A percentile compares a stretch with the other conserved stretches of the same genome.
Evolutionary conservation across 108 stramenopile species (phyloP).

Genomic region (Cyclostephanos invisitatus): DNA sequence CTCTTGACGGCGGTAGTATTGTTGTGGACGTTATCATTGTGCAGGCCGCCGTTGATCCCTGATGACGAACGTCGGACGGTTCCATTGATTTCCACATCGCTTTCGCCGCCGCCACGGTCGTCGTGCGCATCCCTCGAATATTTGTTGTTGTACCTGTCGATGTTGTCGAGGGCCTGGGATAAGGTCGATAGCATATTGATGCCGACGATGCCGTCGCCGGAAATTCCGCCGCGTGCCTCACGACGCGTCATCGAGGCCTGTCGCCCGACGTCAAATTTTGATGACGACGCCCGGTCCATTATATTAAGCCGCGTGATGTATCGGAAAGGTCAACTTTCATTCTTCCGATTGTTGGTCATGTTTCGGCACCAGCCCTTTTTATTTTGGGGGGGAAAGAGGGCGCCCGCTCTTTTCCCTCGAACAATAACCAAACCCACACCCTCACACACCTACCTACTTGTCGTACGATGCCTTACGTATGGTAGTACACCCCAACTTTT

Average conservation of each 20-base stretch:
- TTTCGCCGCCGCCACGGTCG: not conserved
- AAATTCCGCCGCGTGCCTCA: not conserved
- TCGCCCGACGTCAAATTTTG: not conserved
- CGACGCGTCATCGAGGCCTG: not conserved
- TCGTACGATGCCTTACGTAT: too few relatives aligned
- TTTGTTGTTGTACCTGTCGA: slow-evolving; percentile 25
- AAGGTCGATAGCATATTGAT: slow-evolving; percentile 20
- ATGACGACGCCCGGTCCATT: slow-evolving; percentile 3
- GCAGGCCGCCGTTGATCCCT: not conserved
- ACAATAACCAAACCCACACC: too few relatives aligned
- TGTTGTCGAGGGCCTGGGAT: slow-evolving; percentile 21
- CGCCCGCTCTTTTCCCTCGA: too few relatives aligned
- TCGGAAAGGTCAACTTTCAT: too few relatives aligned
- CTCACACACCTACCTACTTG: too few relatives aligned
- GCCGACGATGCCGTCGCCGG: not conserved
- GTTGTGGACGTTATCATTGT: slow-evolving; percentile 2
- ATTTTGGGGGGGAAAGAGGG: too few relatives aligned
- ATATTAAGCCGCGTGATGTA: not conserved
- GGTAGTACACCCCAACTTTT: too few relatives aligned
- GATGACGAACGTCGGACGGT: not conserved
- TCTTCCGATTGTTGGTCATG: too few relatives aligned
- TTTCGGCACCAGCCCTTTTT: too few relatives aligned
- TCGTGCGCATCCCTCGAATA: not conserved
- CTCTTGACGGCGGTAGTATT: slow-evolving; percentile 6
- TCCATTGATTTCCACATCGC: too few relatives aligned